Evolutionary conservation across 768 basidiomycete species (phyloP), one percentile per base, ranked within the genome.

Genomic region (Leccinum variicolor): DNA sequence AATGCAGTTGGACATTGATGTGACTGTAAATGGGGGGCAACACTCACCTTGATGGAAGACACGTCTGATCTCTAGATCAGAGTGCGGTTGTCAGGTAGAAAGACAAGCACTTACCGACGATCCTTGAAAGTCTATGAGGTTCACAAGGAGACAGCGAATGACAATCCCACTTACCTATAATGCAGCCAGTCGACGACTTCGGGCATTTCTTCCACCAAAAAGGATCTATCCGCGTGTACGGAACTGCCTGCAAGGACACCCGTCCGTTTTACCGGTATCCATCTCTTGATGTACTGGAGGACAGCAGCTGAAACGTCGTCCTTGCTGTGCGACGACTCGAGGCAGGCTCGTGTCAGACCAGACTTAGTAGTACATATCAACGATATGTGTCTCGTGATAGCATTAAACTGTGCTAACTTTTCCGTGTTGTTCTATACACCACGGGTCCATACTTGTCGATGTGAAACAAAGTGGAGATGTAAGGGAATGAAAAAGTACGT

Each of bases 231-330:
- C 1, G 83, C 84, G 67, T 97, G 92, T 3, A 96, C 90, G 11
- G 91, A 89, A 66, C 81, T 95, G 14, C 94, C 94, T 6, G 94
- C 92, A n/a, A 94, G 80, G 8, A 92, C 79, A 2, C 81, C 92
- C 6, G 73, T 76, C 36, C 79, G 75, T 57, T 76, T 76, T 15
- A 79, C 69, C 13, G 94, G 94, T 34, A 97, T 77, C 92, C 94
- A 93, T 67, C 81, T 84, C 73, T 89, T 85, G 68, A 98, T 84
- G 69, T 98, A 97, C 2, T 76, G 74, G 19, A 93, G 74, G 4
- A 95, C 86, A 19, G 78, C 70, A 21, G 78, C 65, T 11, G 82
- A 73, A 3, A 94, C 93, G 15, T 76, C 75, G 25, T 84, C 82
- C 47, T 75, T 81, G 2, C 83, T 76, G 65, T 90, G 75, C 0